phyloP scores from a whole-genome alignment of 257 asterid genomes.

The Salvia miltiorrhiza region DNA sequence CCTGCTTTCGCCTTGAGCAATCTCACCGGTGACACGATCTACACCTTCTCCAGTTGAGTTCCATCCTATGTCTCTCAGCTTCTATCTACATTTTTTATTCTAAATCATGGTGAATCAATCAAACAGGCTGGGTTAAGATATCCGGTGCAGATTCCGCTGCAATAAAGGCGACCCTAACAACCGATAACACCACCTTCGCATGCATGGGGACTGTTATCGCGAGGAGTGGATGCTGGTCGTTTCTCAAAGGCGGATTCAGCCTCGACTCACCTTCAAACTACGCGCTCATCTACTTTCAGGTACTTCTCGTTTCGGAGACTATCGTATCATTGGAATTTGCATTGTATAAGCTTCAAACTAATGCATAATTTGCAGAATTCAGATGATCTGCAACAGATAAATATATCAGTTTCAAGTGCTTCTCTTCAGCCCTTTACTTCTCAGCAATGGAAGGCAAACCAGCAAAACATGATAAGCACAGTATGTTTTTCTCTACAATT shows the following conservation, averaged over 20 bases:
- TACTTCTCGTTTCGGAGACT: neutral
- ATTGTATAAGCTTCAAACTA: neutral
- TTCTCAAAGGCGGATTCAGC: slow-evolving; percentile 62
- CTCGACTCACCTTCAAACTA: slow-evolving; percentile 32
- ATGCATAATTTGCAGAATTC: slow-evolving; percentile 26
- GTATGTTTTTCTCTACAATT: slow-evolving; percentile 25
- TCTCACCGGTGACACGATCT: slow-evolving; percentile 45
- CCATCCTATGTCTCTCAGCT: neutral
- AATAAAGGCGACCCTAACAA: slow-evolving; percentile 34
- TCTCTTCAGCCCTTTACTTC: slow-evolving; percentile 55
- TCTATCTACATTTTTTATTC: neutral
- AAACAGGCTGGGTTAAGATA: slow-evolving; percentile 56
- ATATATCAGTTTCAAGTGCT: slow-evolving; percentile 35
- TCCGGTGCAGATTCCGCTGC: slow-evolving; percentile 33
- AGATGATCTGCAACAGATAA: slow-evolving; percentile 13
- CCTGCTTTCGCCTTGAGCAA: slow-evolving; percentile 35
- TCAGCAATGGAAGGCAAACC: slow-evolving; percentile 44
- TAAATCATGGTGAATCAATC: neutral
- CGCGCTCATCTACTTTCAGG: slow-evolving; percentile 40
- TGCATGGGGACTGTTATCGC: slow-evolving; percentile 51
- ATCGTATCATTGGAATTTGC: neutral
- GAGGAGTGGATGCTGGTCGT: slow-evolving; percentile 57
- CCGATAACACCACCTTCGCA: slow-evolving; percentile 30
- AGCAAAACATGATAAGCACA: slow-evolving; percentile 28
- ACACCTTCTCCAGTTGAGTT: slow-evolving; percentile 59